Conservation (phyloP, 1,284 basidiomycete genomes). For the Ceratobasidium sp. region DNA sequence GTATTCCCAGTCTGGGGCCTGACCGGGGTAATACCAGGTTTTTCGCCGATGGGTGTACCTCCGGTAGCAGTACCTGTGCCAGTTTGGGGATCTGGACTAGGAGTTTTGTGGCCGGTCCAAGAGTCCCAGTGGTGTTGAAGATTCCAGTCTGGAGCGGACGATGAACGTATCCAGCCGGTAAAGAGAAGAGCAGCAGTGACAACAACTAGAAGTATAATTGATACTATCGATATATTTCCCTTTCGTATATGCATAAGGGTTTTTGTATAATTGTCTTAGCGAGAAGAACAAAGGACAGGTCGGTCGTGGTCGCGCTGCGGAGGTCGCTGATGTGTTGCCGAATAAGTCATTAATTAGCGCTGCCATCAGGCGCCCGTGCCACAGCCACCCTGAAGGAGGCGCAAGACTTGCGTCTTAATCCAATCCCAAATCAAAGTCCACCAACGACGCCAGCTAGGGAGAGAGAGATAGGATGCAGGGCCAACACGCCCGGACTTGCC, state of each 20-base stretch:
- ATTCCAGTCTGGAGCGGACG: conserved; percentile 32
- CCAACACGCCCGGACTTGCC: too few relatives aligned
- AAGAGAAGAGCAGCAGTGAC: neutral
- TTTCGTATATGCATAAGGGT: conserved; percentile 32
- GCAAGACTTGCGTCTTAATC: too few relatives aligned
- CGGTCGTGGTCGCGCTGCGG: too few relatives aligned
- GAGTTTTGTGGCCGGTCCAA: conserved; percentile 5
- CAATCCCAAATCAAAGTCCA: too few relatives aligned
- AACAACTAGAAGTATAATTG: neutral
- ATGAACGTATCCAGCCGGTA: conserved; percentile 34
- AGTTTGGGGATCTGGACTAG: neutral
- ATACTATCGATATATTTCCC: neutral
- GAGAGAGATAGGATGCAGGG: too few relatives aligned
- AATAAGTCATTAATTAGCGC: too few relatives aligned
- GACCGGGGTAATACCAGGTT: conserved; percentile 22
- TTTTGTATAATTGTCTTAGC: too few relatives aligned
- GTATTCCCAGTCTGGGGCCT: neutral
- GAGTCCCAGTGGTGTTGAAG: conserved; percentile 31
- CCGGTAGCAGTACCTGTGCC: conserved; percentile 2
- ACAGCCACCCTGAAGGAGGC: too few relatives aligned
- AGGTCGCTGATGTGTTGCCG: too few relatives aligned
- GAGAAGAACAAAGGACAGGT: too few relatives aligned
- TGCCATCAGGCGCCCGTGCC: too few relatives aligned
- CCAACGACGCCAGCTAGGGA: too few relatives aligned
- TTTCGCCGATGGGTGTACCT: conserved; percentile 16